A percentile compares a stretch with the other conserved stretches of the same genome.
Evolutionary conservation across 768 basidiomycete genomes (phyloP).

Genomic region (Psilocybe sp.): DNA sequence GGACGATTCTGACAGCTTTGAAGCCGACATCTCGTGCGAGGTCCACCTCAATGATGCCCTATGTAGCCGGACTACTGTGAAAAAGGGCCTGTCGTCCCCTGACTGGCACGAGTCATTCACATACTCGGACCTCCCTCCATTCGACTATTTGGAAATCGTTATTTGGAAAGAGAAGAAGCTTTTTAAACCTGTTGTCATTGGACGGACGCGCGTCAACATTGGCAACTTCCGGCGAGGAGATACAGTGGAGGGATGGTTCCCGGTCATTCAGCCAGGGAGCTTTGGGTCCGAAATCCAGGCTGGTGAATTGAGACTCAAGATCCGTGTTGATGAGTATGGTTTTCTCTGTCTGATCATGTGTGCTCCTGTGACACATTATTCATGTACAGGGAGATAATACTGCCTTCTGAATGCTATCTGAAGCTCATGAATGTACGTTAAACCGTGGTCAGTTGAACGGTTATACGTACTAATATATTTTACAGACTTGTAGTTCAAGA

Average conservation of each 20-base stretch:
- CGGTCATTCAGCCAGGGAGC: conserved; percentile 55
- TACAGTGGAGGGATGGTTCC: conserved; percentile 81
- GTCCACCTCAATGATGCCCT: conserved; percentile 66
- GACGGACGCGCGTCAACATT: conserved; percentile 62
- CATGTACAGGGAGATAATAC: conserved; percentile 66
- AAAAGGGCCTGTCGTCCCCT: conserved; percentile 60
- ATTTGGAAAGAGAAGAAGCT: conserved; percentile 70
- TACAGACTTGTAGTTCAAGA: conserved; percentile 52
- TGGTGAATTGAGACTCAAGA: conserved; percentile 73
- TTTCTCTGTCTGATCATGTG: neutral
- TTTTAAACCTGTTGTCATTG: conserved; percentile 53
- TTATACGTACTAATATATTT: conserved; percentile 6
- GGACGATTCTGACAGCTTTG: conserved; percentile 48
- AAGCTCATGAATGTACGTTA: conserved; percentile 54
- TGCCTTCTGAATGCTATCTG: conserved; percentile 64
- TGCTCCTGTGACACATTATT: neutral
- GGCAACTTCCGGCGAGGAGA: conserved; percentile 73
- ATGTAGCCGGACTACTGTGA: conserved; percentile 73
- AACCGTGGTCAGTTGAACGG: neutral
- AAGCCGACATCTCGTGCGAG: conserved; percentile 77
- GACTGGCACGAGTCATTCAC: conserved; percentile 84
- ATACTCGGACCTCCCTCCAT: conserved; percentile 76
- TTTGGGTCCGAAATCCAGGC: conserved; percentile 53
- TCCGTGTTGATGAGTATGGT: conserved; percentile 74
- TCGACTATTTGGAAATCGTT: conserved; percentile 64